A percentile compares a stretch with the other conserved stretches of the same genome.
Conservation (phyloP, 2,329 filamentous ascomycete species). For the Rhynchosporium secalis region DNA sequence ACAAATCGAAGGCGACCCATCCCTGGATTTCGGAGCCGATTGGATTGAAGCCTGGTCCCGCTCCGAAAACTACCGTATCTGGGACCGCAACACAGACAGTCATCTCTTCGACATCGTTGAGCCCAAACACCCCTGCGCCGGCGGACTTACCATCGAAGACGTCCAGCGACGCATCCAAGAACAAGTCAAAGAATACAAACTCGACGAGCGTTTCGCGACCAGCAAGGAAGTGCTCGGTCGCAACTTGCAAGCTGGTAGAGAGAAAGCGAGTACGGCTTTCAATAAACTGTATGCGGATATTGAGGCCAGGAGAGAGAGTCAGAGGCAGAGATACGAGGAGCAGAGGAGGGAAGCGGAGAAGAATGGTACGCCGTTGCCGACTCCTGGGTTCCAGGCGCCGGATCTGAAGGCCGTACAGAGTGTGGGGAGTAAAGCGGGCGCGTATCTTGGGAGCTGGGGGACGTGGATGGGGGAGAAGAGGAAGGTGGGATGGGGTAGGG, state of each 20-base stretch:
- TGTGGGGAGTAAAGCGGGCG: constrained; percentile 57
- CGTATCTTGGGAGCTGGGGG: constrained; percentile 70
- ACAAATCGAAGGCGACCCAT: constrained; percentile 78
- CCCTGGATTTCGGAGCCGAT: constrained; percentile 77
- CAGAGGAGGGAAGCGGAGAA: constrained; percentile 41
- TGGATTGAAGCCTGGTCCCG: constrained; percentile 86
- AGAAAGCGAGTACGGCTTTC: constrained; percentile 84
- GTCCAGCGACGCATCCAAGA: constrained; percentile 86
- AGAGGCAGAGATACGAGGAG: constrained; percentile 64
- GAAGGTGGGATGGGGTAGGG: constrained; percentile 46
- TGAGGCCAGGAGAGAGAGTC: constrained; percentile 74
- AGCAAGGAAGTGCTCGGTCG: constrained; percentile 84
- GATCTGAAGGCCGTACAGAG: constrained; percentile 47
- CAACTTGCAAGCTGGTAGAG: constrained; percentile 82
- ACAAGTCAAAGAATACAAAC: constrained; percentile 89
- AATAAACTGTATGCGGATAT: constrained; percentile 90
- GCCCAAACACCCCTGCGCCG: constrained; percentile 89
- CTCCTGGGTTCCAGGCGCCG: constrained; percentile 28
- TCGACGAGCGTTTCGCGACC: constrained; percentile 85
- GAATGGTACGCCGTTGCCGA: constrained; percentile 26
- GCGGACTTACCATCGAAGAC: constrained; percentile 90
- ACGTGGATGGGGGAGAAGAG: constrained; percentile 75
- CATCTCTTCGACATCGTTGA: constrained; percentile 94
- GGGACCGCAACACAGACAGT: constrained; percentile 75
- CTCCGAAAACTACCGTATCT: constrained; percentile 91